Evolutionary conservation across 805 yeast species (phyloP).

Genomic region (Teunomyces kruisii): DNA sequence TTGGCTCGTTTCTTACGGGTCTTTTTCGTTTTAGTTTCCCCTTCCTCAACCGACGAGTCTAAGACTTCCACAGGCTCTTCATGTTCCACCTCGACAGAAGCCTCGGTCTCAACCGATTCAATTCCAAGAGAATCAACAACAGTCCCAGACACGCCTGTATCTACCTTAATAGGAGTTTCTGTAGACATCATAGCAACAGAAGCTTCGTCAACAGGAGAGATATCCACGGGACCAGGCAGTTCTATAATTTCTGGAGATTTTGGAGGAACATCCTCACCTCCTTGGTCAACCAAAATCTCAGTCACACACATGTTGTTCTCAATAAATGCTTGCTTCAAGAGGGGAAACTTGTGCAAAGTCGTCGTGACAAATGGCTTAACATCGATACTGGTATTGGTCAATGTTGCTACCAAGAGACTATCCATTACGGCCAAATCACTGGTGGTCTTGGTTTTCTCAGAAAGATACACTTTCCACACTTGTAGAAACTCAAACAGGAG

Average conservation of each 20-base stretch:
- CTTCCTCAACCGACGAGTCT: neutral
- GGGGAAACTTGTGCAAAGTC: constrained; percentile 23
- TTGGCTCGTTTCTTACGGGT: neutral
- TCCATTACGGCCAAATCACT: constrained; percentile 19
- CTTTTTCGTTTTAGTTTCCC: constrained; percentile 4
- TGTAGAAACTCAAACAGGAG: constrained; percentile 14
- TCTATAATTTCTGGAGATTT: too few relatives aligned
- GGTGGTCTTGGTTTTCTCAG: constrained; percentile 9
- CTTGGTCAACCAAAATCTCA: neutral
- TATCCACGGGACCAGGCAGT: too few relatives aligned
- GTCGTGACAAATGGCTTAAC: constrained; percentile 15
- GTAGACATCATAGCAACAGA: neutral
- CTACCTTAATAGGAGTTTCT: neutral
- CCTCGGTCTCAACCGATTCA: neutral
- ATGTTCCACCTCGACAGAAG: neutral
- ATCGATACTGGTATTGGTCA: constrained; percentile 13
- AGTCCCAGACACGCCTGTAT: neutral
- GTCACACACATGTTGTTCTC: constrained; percentile 3
- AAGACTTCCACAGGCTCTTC: neutral
- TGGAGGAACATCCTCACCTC: neutral
- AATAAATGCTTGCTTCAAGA: constrained; percentile 16
- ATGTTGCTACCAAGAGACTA: constrained; percentile 14
- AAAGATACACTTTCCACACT: constrained; percentile 20
- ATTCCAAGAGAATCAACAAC: neutral
- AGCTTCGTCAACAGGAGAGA: neutral